Conservation (phyloP, 768 basidiomycete species). For the Russula ochroleuca region DNA sequence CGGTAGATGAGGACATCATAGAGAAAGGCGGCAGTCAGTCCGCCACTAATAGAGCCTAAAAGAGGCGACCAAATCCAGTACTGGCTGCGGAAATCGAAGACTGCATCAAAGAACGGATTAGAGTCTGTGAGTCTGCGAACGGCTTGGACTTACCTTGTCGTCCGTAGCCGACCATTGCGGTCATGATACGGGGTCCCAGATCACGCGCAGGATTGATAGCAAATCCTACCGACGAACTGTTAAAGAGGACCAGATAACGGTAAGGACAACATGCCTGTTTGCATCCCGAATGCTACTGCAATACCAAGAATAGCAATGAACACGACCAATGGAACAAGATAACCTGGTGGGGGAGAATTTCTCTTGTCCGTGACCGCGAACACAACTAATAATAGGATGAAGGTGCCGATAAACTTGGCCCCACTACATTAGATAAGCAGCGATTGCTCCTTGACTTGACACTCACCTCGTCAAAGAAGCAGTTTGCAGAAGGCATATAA, state of each 20-base stretch:
- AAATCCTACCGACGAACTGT: conserved; percentile 38
- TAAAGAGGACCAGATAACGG: too few relatives aligned
- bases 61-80: conserved; percentile 75
- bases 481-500: conserved; percentile 43
- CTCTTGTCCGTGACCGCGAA: conserved; percentile 51
- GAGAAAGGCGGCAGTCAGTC: conserved; percentile 46
- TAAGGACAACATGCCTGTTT: conserved; percentile 40
- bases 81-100: conserved; percentile 47
- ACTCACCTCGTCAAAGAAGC: conserved; percentile 45
- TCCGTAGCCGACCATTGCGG: conserved; percentile 72
- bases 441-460: neutral
- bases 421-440: neutral
- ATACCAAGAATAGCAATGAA: conserved; percentile 60
- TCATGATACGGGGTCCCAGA: conserved; percentile 63
- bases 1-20: conserved; percentile 59
- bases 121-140: neutral
- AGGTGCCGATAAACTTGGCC: conserved; percentile 50
- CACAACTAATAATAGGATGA: conserved; percentile 51
- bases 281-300: conserved; percentile 53
- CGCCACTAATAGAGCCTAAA: conserved; percentile 56
- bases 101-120: conserved; percentile 16
- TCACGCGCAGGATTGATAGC: conserved; percentile 72
- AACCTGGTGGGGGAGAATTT: conserved; percentile 46
- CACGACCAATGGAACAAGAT: conserved; percentile 51
- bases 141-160: conserved; percentile 34